Conservation (phyloP, 225 moss, liverwort and hornwort species). For the Sphagnum tenellum region DNA sequence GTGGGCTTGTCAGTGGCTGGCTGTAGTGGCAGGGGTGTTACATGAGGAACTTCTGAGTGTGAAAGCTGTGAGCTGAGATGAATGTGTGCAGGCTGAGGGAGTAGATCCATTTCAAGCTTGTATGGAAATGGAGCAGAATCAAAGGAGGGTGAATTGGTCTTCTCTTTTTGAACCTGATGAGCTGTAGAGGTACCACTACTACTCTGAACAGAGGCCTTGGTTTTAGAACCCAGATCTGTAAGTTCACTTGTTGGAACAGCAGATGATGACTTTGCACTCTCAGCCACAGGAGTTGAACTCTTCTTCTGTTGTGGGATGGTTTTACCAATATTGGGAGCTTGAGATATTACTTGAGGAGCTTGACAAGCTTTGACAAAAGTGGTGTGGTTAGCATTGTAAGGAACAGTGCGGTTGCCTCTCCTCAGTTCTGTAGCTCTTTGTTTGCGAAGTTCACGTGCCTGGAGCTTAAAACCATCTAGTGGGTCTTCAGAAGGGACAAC, state of each 20-base stretch:
- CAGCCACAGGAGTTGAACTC: conserved; percentile 4
- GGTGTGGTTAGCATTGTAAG: conserved; percentile 21
- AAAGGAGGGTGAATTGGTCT: too few relatives aligned
- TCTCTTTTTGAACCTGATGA: too few relatives aligned
- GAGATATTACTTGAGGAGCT: neutral
- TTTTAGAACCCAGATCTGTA: conserved; percentile 2
- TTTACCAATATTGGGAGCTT: neutral
- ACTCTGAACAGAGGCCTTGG: neutral
- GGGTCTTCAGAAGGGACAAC: conserved; percentile 14
- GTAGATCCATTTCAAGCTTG: too few relatives aligned
- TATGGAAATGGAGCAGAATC: too few relatives aligned
- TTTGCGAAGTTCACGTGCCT: conserved; percentile 40
- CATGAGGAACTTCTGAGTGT: neutral
- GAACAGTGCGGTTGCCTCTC: conserved; percentile 21
- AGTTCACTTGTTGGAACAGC: neutral
- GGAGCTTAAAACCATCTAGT: conserved; percentile 37
- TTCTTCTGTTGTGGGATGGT: neutral
- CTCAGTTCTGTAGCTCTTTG: conserved; percentile 25
- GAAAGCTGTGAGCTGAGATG: conserved; percentile 1
- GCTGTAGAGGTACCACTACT: too few relatives aligned
- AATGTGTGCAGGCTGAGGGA: neutral
- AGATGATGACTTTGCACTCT: conserved; percentile 3
- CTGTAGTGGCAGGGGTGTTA: neutral
- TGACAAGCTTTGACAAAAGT: conserved; percentile 14
- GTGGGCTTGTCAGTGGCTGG: neutral